Evolutionary conservation across 768 basidiomycete species (phyloP).

Genomic region (Suillus plorans): DNA sequence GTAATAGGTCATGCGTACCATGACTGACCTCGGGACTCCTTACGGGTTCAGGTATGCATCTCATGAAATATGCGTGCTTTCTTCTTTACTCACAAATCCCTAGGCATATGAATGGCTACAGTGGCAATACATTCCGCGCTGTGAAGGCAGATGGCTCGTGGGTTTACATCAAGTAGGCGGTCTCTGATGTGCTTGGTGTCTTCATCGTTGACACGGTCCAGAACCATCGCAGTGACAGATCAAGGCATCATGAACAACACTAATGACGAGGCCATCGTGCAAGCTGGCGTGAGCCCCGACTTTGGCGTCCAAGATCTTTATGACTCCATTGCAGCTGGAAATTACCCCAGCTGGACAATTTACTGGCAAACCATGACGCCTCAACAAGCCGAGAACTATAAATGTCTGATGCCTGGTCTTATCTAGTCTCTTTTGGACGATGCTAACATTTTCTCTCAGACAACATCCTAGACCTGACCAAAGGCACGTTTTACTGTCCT

Average conservation of each 20-base stretch:
- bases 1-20: conserved; percentile 43
- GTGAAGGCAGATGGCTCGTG: conserved; percentile 48
- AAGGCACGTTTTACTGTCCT: conserved; percentile 24
- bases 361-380: conserved; percentile 56
- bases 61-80: neutral
- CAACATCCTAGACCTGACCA: conserved; percentile 53
- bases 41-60: conserved; percentile 36
- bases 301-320: conserved; percentile 56
- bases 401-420: conserved; percentile 21
- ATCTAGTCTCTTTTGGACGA: neutral
- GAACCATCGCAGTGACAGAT: conserved; percentile 20
- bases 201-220: conserved; percentile 17
- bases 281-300: conserved; percentile 45
- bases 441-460: conserved; percentile 23
- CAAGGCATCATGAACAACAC: conserved; percentile 43
- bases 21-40: conserved; percentile 60
- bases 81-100: neutral
- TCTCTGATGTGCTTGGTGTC: neutral
- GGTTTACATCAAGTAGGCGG: conserved; percentile 51
- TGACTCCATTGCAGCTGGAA: conserved; percentile 51
- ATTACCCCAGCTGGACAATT: conserved; percentile 57
- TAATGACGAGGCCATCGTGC: conserved; percentile 33
- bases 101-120: conserved; percentile 49
- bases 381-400: conserved; percentile 49
- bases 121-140: conserved; percentile 47